Evolutionary conservation across 352 stramenopile species (phyloP), one percentile per base, ranked within the genome.

Genomic region (Phytophthora macrochlamydospora): DNA sequence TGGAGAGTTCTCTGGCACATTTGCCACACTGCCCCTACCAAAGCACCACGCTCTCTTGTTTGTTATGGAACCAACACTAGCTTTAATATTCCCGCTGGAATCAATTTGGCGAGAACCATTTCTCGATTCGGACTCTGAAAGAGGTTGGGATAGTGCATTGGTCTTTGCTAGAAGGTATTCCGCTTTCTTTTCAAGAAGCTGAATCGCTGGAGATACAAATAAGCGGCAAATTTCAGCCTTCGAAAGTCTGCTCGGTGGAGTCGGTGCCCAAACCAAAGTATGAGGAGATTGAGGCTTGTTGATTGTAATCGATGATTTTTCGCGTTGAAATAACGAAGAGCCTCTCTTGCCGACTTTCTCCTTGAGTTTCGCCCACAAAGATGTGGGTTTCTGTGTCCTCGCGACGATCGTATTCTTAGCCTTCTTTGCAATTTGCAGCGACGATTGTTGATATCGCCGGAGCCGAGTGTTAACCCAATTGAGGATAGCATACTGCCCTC

Each of bases 401-500:
- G 6, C 28, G 1, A 43, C 30, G 0, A 51, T 7, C 33, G 57
- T 32, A 6, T 51, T 71, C 44, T 78, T 87, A 0, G 59, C 68
- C 30, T 75, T 73, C n/a, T 63, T 76, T 0, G 78, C 78, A n/a
- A 84, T 65, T 5, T 51, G 63, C n/a, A 88, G 31, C 18, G 61
- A 56, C 9, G 46, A 72, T 33, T 69, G 57, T 29, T 87, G 73
- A 56, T 89, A 91, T 2, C 67, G 58, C 1, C 68, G 43, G 38
- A 87, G 48, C 1, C 79, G 75, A 7, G 62, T 57, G 12, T 74
- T 71, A 13, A 86, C 77, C 81, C 81, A 91, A 8, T 82, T 73
- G 2, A 89, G 54, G 58, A 91, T 88, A 2, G 81, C 63, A 56
- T 83, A 58, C 24, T 82, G 59, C 5, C 78, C 75, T 43, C 87